Evolutionary conservation across 345 rosid species (phyloP).

Genomic region (Arabidopsis arenosa): DNA sequence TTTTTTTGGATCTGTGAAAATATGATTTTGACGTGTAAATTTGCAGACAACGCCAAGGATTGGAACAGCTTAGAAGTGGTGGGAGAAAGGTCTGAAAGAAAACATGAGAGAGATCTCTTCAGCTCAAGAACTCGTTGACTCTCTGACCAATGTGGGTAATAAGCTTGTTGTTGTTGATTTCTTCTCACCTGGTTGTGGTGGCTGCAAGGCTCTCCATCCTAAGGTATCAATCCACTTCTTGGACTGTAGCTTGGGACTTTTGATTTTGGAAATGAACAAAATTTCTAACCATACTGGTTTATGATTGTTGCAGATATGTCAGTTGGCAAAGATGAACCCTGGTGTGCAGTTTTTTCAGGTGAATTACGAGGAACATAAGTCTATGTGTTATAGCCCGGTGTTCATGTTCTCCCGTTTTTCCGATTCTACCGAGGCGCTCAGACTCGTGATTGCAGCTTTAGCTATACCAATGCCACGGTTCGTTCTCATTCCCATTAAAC

Average conservation of each 20-base stretch:
- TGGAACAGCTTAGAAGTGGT: slow-evolving; percentile 76
- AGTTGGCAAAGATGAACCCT: slow-evolving; percentile 75
- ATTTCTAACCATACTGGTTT: slow-evolving; percentile 7
- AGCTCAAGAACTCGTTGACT: slow-evolving; percentile 86
- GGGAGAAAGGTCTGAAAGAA: slow-evolving; percentile 82
- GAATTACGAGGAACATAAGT: slow-evolving; percentile 89
- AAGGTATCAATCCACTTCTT: slow-evolving; percentile 54
- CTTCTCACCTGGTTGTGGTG: slow-evolving; percentile 98
- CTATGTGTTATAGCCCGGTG: slow-evolving; percentile 92
- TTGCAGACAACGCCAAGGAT: slow-evolving; percentile 58
- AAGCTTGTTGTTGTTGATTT: slow-evolving; percentile 84
- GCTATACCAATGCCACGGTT: slow-evolving; percentile 98
- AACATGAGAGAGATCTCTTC: slow-evolving; percentile 85
- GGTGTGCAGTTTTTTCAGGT: slow-evolving; percentile 86
- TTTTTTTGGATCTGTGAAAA: background rate
- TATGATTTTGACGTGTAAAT: slow-evolving; percentile 12
- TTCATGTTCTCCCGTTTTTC: slow-evolving; percentile 92
- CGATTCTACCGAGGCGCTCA: too few relatives aligned
- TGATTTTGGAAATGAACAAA: background rate
- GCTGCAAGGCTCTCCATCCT: slow-evolving; percentile 96
- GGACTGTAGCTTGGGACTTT: background rate
- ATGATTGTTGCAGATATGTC: slow-evolving; percentile 65
- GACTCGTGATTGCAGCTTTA: slow-evolving; percentile 90
- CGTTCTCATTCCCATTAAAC: slow-evolving; percentile 24
- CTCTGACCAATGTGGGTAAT: slow-evolving; percentile 73